Evolutionary conservation across 192 early-diverging fungal genomes (phyloP).

Genomic region (Thoreauomyces humboldtii): DNA sequence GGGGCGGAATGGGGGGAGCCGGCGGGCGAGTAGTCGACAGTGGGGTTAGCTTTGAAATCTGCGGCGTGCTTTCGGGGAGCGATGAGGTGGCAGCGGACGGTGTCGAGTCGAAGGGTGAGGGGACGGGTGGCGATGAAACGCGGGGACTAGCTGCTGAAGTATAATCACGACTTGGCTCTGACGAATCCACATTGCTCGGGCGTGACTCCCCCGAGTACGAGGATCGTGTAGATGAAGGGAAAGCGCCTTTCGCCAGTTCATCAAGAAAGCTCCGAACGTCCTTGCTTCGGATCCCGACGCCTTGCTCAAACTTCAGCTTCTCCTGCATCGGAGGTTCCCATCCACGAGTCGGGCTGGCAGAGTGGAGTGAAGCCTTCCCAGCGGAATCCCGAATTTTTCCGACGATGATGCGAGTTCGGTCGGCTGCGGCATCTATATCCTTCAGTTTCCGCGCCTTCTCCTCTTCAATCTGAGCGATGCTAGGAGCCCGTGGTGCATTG

Average conservation of each 20-base stretch:
- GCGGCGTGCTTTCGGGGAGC: no score
- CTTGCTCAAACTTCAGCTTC: slow-evolving; percentile 47
- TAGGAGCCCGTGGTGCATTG: slow-evolving; percentile 23
- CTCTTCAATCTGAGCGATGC: slow-evolving; percentile 34
- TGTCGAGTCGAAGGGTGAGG: no score
- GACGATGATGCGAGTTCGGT: slow-evolving; percentile 29
- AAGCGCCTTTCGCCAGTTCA: slow-evolving; percentile 27
- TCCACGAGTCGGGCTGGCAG: background rate
- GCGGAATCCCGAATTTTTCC: slow-evolving; percentile 15
- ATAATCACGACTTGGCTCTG: no score
- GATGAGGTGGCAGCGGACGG: no score
- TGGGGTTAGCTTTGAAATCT: no score
- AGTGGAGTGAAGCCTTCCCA: background rate
- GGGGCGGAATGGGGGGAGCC: no score
- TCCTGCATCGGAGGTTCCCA: slow-evolving; percentile 49
- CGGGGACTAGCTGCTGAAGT: no score
- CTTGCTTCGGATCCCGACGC: slow-evolving; percentile 43
- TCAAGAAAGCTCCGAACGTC: slow-evolving; percentile 35
- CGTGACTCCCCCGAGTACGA: no score
- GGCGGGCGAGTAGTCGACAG: no score
- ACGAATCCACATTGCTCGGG: no score
- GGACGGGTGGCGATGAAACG: no score
- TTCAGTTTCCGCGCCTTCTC: slow-evolving; percentile 24
- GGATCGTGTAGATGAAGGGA: no score
- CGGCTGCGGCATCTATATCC: slow-evolving; percentile 39